Percentiles rank a stretch among this genome's conserved stretches.
These are phyloP conservation scores for Wickerhamiella occidentalis DNA, from an alignment of 805 yeast species.

Conservation along the genomic window DNA sequence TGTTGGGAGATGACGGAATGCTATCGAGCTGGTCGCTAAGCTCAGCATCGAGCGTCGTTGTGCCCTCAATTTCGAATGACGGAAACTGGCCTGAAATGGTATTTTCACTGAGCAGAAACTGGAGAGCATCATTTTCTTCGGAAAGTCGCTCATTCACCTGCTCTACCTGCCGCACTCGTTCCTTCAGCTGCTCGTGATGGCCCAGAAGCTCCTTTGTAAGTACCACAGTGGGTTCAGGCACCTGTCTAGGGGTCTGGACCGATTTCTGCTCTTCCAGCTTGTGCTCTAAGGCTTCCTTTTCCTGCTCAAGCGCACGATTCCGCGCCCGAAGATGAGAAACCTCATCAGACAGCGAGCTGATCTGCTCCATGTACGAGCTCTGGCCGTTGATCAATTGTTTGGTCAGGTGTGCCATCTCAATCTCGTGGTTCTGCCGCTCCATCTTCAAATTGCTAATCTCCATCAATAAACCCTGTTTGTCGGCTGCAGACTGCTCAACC, in stretches of 20 bases:
- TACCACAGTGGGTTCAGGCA: constrained; percentile 15
- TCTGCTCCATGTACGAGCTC: constrained; percentile 20
- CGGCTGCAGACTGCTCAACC: constrained; percentile 16
- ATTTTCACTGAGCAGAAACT: constrained; percentile 26
- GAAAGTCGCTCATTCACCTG: constrained; percentile 41
- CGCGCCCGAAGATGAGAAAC: constrained; percentile 14
- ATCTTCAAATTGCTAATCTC: constrained; percentile 10
- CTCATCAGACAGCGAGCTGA: constrained; percentile 18
- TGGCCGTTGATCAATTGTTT: constrained; percentile 24
- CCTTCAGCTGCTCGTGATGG: constrained; percentile 21
- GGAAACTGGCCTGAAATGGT: constrained; percentile 22
- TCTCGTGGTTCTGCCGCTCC: constrained; percentile 14
- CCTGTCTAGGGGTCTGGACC: constrained; percentile 1
- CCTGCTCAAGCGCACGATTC: constrained; percentile 7
- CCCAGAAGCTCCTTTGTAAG: constrained; percentile 24
- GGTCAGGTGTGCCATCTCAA: constrained; percentile 22
- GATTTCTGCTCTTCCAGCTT: constrained; percentile 6
- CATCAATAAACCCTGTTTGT: constrained; percentile 18
- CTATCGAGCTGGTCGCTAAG: constrained; percentile 11
- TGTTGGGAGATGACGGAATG: constrained; percentile 8
- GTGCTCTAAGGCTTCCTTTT: neutral
- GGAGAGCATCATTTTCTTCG: constrained; percentile 29
- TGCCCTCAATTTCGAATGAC: constrained; percentile 1
- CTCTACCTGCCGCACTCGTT: constrained; percentile 41
- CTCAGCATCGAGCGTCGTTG: constrained; percentile 14